Conservation (phyloP, 1,139 yeast species). For the Blastobotrys capitulatus region DNA sequence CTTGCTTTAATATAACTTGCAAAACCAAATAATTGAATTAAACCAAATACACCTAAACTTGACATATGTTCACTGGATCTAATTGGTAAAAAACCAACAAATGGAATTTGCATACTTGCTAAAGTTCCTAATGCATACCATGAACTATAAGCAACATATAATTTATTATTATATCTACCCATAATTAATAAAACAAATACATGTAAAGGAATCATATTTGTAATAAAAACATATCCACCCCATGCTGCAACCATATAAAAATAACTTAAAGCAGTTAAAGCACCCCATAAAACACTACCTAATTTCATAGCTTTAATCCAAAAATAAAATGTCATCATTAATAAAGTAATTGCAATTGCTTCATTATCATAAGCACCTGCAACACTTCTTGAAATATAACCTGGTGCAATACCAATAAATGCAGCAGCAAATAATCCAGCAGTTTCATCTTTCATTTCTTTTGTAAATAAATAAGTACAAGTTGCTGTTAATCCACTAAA, state of each 20-base stretch:
- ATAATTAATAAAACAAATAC: slow-evolving; percentile 82
- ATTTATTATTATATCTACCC: slow-evolving; percentile 85
- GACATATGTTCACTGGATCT: slow-evolving; percentile 99
- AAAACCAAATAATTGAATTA: slow-evolving; percentile 83
- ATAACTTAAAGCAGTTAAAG: slow-evolving; percentile 80
- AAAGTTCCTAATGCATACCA: slow-evolving; percentile 97
- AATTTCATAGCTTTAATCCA: slow-evolving; percentile 93
- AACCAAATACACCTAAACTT: slow-evolving; percentile 94
- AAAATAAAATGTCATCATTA: slow-evolving; percentile 91
- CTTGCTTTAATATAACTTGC: slow-evolving; percentile 76
- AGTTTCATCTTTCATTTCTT: slow-evolving; percentile 82
- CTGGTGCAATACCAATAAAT: slow-evolving; percentile 97
- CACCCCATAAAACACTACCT: slow-evolving; percentile 83
- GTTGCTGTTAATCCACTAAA: slow-evolving; percentile 91
- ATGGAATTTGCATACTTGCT: slow-evolving; percentile 98
- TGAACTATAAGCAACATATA: slow-evolving; percentile 89
- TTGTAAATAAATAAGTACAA: slow-evolving; percentile 84
- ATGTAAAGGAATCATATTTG: slow-evolving; percentile 94
- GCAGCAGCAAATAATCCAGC: slow-evolving; percentile 92
- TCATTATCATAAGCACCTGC: slow-evolving; percentile 99
- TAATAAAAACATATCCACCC: slow-evolving; percentile 99
- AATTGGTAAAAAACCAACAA: slow-evolving; percentile 95
- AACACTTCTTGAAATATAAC: slow-evolving; percentile 95
- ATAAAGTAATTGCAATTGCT: slow-evolving; percentile 93
- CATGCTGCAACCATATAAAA: slow-evolving; percentile 99